Conservation (phyloP, 164 flowering plant genomes). For the Umbilicus rupestris region DNA sequence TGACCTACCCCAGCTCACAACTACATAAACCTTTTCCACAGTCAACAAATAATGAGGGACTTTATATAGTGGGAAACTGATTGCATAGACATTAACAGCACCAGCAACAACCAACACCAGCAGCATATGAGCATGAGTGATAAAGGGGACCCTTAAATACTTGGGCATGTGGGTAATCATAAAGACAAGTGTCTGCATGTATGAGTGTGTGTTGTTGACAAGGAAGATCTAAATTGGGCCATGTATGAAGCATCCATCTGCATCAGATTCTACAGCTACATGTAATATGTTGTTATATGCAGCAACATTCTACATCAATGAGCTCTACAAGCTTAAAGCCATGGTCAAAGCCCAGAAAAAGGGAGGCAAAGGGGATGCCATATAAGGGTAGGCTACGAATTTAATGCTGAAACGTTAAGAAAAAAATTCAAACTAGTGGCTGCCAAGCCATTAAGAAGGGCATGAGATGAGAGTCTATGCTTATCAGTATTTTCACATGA, state of each 20-base stretch:
- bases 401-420: not conserved
- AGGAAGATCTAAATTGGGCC: not conserved
- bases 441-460: not conserved
- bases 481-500: constrained; percentile 3
- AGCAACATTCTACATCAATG: not conserved
- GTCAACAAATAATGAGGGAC: not conserved
- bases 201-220: too few relatives aligned
- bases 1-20: constrained; percentile 1
- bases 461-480: not conserved
- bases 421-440: not conserved
- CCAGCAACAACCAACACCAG: not conserved
- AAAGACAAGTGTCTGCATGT: not conserved
- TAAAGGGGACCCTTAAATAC: not conserved
- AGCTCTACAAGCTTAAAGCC: constrained; percentile 1
- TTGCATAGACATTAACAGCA: not conserved
- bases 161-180: constrained; percentile 1
- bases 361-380: not conserved
- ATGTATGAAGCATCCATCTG: constrained; percentile 3
- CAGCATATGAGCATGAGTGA: not conserved
- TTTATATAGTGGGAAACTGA: not conserved
- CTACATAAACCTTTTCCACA: not conserved
- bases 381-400: not conserved
- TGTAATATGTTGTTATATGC: not conserved
- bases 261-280: not conserved
- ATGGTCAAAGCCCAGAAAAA: not conserved